Evolutionary conservation across 768 basidiomycete species (phyloP).

Genomic region (Naematelia aurantialba): DNA sequence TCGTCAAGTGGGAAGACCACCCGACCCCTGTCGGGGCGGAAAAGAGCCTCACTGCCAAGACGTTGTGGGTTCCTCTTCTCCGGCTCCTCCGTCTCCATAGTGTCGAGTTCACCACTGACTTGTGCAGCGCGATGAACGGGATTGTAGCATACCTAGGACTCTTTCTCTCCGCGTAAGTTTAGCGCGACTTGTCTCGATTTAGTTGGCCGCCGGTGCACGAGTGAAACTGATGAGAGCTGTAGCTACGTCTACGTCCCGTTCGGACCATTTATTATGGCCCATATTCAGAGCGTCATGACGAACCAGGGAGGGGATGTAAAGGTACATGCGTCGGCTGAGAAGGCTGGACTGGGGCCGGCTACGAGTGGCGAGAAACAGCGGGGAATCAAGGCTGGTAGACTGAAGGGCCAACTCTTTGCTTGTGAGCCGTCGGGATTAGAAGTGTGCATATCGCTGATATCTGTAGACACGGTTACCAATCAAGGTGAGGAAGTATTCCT

Average conservation of each 20-base stretch:
- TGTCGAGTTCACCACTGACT: conserved; percentile 9
- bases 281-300: conserved; percentile 49
- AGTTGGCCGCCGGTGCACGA: too few species aligned
- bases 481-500: too few species aligned
- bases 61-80: conserved; percentile 56
- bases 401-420: conserved; percentile 90
- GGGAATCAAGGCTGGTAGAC: conserved; percentile 53
- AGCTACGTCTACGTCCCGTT: conserved; percentile 85
- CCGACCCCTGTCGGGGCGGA: conserved; percentile 70
- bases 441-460: conserved; percentile 10
- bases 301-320: conserved; percentile 24
- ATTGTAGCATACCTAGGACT: conserved; percentile 88
- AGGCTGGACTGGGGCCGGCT: conserved; percentile 40
- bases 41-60: conserved; percentile 79
- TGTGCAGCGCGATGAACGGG: conserved; percentile 62
- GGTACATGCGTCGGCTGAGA: conserved; percentile 47
- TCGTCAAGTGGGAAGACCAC: conserved; percentile 92
- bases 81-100: too few species aligned
- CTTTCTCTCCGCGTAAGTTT: conserved; percentile 76
- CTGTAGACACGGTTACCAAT: conserved; percentile 63
- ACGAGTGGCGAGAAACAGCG: conserved; percentile 36
- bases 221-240: conserved; percentile 11
- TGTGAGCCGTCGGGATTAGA: conserved; percentile 49
- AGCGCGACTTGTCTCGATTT: too few species aligned
- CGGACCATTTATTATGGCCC: conserved; percentile 74